Base-by-base conservation (phyloP, 176 grass and related monocot genomes). In the Musa beccarii region DNA sequence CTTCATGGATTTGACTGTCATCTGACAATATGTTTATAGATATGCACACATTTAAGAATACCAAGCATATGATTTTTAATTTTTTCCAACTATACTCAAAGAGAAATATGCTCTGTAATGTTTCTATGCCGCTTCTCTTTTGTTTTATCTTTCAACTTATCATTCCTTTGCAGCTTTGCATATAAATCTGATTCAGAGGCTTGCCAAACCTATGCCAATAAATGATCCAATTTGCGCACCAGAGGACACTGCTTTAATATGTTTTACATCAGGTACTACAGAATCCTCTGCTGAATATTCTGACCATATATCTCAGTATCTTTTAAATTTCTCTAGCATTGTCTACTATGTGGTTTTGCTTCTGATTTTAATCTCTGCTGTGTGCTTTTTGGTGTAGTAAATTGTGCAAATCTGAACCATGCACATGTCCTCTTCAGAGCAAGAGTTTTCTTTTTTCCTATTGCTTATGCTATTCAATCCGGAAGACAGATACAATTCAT, bases 231-330 rank as follows among this genome's bases (percentile, higher is more conserved):
- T 78, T 1, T 72, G 67, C 6, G 88, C 78, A 11, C 79, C 88
- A 14, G 83, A 49, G 6, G 79, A 83, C 62, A 61, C 89, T 66
- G 88, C 83, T 77, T 69, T 99, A 17, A 94, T 99, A 81, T 99
- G 95, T 65, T 99, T 99, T 79, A 99, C 95, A 53, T 99, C 95
- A 83, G 95, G 95, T 98, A 89, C 5, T 68, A 16, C 49, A 2
- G 6, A 34, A 25, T 12, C 13, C 14, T 49, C 21, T 9, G 0
- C 2, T 1, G 10, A 24, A 23, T 7, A 23, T 10, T 21, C n/a
- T 22, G 19, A 23, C 11, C 1, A 63, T 43, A 43, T 43, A 43
- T 6, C 4, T 43, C 34, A 5, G 6, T 43, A 43, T 25, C 17
- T 61, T 61, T 19, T 61, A 61, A 61, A n/a, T 20, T 61, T 19